Evolutionary conservation across 208 protist genomes (phyloP), one percentile per base, ranked within the genome.

Genomic region (Tritrichomonas foetus): DNA sequence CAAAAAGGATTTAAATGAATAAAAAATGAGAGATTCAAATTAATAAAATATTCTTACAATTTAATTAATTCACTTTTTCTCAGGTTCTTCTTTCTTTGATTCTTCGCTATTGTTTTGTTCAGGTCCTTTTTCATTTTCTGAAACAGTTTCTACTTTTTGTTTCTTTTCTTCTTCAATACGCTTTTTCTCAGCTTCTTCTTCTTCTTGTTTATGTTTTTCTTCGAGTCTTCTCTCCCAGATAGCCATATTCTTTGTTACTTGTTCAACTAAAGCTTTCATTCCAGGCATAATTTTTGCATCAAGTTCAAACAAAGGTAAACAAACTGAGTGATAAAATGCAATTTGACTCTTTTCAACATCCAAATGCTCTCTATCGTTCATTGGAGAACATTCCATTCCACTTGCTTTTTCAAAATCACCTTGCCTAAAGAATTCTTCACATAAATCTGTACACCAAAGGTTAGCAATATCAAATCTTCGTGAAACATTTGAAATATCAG

Each of bases 281-380:
- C n/a, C 27, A 57, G 41, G 41, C 1, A 53, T 20, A 36, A 89
- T 41, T 22, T 25, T 33, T 20, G 13, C 33, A 55, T 22, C 30
- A 3, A 89, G 33, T 39, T 89, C 78, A 33, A 89, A 57, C 1
- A 89, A n/a, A 39, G 78, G 78, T 5, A 89, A 61, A 16, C 78
- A 89, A 36, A 89, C 78, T 44, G 27, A 25, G 8, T n/a, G 53
- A 50, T 57, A 57, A 36, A 89, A 89, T 13, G n/a, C 47, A 13
- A 89, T n/a, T 89, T 89, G 78, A 11, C 27, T 41, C 39, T 44
- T 49, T 30, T 41, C 78, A 14, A 57, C 57, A 57, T 89, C 47
- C 30, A 89, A 89, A 47, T 89, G 78, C 16, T 89, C 78, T 89
- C 78, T 89, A 47, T 89, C 78, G 57, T 89, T 89, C 78, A 89